phyloP scores from a whole-genome alignment of 2,329 filamentous ascomycete species.

The Alternaria rosae region DNA sequence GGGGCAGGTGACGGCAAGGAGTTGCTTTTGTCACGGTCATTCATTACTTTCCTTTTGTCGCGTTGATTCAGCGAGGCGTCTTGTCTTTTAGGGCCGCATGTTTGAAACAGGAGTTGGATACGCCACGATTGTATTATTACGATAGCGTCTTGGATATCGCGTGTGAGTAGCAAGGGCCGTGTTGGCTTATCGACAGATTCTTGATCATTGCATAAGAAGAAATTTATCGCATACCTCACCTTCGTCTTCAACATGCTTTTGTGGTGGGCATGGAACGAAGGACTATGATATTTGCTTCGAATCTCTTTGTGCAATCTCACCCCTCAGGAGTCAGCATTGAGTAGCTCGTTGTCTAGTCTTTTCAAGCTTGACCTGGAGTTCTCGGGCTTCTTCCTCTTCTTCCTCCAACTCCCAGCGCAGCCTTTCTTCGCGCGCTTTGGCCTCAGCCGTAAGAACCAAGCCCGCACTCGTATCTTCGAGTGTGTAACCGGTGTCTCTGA shows the following conservation, averaged over 20 bases:
- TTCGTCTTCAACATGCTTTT: neutral
- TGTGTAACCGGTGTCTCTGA: neutral
- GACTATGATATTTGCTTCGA: neutral
- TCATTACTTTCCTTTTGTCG: conserved; percentile 12
- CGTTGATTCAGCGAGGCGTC: conserved; percentile 24
- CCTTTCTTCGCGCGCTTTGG: neutral
- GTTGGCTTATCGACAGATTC: neutral
- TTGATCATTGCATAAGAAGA: neutral
- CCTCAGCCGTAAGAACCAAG: neutral
- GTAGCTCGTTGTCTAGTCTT: neutral
- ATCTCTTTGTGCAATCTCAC: neutral
- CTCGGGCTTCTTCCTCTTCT: neutral
- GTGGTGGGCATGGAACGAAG: neutral
- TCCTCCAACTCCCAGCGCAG: neutral
- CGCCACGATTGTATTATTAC: conserved; percentile 8
- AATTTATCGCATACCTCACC: neutral
- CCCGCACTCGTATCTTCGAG: neutral
- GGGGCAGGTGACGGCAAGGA: neutral
- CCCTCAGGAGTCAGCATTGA: neutral
- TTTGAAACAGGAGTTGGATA: conserved; percentile 6
- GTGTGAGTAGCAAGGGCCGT: neutral
- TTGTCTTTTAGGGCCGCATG: neutral
- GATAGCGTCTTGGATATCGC: conserved; percentile 10
- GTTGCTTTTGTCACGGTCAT: neutral
- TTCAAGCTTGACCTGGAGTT: neutral